These are phyloP conservation scores for Cynanchum wilfordii DNA, from an alignment of 257 asterid species.

Conservation along the genomic window DNA sequence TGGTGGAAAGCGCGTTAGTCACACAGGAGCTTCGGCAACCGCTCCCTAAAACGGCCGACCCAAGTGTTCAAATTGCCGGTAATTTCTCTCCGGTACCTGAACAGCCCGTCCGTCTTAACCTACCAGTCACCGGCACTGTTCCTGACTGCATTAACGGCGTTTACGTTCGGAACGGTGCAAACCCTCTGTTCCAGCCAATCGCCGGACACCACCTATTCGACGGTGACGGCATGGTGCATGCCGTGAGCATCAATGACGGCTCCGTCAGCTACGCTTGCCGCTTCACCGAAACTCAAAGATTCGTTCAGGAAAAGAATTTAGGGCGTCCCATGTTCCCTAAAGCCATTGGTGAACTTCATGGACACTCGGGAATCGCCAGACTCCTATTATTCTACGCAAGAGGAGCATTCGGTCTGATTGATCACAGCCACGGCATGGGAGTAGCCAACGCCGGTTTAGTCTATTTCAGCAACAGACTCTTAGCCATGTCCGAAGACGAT, in stretches of 20 bases:
- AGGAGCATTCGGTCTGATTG: constrained; percentile 44
- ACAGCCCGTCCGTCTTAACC: constrained; percentile 35
- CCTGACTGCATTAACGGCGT: constrained; percentile 56
- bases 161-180: constrained; percentile 65
- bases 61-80: constrained; percentile 51
- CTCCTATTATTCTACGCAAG: constrained; percentile 47
- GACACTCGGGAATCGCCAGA: constrained; percentile 55
- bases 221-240: constrained; percentile 81
- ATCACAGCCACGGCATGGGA: constrained; percentile 52
- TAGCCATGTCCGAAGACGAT: constrained; percentile 78
- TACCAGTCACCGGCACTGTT: constrained; percentile 40
- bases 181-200: constrained; percentile 54
- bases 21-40: constrained; percentile 38
- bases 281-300: constrained; percentile 52
- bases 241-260: constrained; percentile 33
- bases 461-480: constrained; percentile 38
- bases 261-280: constrained; percentile 59
- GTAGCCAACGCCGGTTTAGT: constrained; percentile 66
- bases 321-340: constrained; percentile 66
- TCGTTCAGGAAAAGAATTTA: constrained; percentile 49
- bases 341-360: constrained; percentile 72
- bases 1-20: constrained; percentile 38
- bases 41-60: constrained; percentile 55
- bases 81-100: constrained; percentile 67
- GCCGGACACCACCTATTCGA: constrained; percentile 71